These are phyloP conservation scores for Wickerhamomyces rabaulensis DNA, from an alignment of 805 yeast species.

Conservation along the genomic window DNA sequence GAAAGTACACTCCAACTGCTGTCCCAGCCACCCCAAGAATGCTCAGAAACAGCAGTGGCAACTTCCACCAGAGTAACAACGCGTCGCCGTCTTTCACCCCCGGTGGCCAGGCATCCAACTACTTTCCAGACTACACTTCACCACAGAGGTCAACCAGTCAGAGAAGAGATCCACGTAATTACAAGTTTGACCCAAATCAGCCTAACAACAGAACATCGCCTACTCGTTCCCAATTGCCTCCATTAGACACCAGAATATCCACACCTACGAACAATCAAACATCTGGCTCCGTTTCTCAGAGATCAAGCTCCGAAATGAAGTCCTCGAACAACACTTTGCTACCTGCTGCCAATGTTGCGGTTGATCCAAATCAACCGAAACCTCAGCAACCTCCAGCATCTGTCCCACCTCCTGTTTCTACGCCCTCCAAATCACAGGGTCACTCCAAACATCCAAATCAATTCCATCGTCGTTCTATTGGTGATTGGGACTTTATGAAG, in stretches of 20 bases:
- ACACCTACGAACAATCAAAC: constrained; percentile 16
- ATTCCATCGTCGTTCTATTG: constrained; percentile 83
- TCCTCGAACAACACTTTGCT: background rate
- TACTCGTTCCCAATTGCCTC: constrained; percentile 6
- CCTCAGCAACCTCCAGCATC: constrained; percentile 1
- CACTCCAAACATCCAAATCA: constrained; percentile 17
- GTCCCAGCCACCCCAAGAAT: constrained; percentile 68
- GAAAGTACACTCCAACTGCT: constrained; percentile 16
- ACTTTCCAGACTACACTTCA: background rate
- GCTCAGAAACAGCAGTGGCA: constrained; percentile 53
- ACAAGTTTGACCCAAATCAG: constrained; percentile 1
- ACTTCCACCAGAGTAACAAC: constrained; percentile 10
- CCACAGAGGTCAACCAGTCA: constrained; percentile 4
- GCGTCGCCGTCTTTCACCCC: background rate
- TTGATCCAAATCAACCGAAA: background rate
- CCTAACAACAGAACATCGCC: constrained; percentile 2
- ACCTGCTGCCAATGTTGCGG: constrained; percentile 8
- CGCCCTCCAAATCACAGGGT: constrained; percentile 6
- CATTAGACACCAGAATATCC: constrained; percentile 19
- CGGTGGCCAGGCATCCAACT: background rate
- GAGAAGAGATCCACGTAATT: constrained; percentile 1
- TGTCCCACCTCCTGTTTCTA: constrained; percentile 5
- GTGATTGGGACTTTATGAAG: constrained; percentile 94
- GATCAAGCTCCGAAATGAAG: background rate
- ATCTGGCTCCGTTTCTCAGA: constrained; percentile 15